Conservation (phyloP, 2,329 filamentous ascomycete species). For the Fusarium decemcellulare region DNA sequence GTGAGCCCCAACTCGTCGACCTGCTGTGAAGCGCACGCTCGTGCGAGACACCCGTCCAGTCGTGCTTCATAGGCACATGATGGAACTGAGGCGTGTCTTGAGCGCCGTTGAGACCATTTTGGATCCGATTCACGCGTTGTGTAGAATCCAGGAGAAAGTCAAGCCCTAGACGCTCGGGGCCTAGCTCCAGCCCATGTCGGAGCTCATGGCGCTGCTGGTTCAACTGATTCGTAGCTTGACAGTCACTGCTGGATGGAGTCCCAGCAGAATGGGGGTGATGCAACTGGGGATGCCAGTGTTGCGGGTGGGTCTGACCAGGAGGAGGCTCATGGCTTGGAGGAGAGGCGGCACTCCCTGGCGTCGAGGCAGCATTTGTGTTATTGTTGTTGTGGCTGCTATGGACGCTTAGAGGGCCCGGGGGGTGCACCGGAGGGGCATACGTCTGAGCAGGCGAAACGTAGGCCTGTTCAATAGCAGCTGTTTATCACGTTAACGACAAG, state of each 20-base stretch:
- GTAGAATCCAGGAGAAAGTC: constrained; percentile 79
- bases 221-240: constrained; percentile 45
- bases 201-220: constrained; percentile 65
- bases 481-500: constrained; percentile 10
- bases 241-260: constrained; percentile 23
- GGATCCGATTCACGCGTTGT: constrained; percentile 67
- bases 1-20: constrained; percentile 43
- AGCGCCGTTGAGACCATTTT: constrained; percentile 63
- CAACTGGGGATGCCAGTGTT: constrained; percentile 36
- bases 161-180: constrained; percentile 77
- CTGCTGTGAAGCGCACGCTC: constrained; percentile 44
- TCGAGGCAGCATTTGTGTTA: constrained; percentile 44
- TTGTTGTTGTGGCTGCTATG: constrained; percentile 40
- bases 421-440: constrained; percentile 44
- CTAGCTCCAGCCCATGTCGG: constrained; percentile 71
- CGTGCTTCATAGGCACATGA: constrained; percentile 66
- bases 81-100: constrained; percentile 61
- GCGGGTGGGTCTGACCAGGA: constrained; percentile 14
- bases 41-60: constrained; percentile 56
- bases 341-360: constrained; percentile 43
- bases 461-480: constrained; percentile 48
- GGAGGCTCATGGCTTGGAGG: constrained; percentile 41
- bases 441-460: constrained; percentile 52
- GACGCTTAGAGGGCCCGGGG: constrained; percentile 31
- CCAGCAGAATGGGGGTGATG: constrained; percentile 25